phyloP scores from a whole-genome alignment of 2,329 filamentous ascomycete genomes.

The Diaporthe eres region DNA sequence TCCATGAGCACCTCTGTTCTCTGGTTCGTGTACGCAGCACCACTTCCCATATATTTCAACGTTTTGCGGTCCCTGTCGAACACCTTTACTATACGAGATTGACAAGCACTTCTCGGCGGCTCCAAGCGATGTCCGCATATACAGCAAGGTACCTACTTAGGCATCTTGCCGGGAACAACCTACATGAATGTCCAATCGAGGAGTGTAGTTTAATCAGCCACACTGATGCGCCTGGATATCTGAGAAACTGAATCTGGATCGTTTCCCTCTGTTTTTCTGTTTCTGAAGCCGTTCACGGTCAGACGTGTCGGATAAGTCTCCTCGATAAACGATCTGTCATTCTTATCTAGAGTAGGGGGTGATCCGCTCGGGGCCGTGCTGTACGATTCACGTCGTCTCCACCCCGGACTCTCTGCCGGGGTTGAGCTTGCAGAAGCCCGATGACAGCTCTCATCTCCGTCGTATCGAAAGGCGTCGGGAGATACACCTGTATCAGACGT shows the following conservation, averaged over 20 bases:
- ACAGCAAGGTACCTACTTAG: no score
- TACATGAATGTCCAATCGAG: no score
- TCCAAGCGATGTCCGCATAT: no score
- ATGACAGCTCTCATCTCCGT: background rate
- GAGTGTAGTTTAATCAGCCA: no score
- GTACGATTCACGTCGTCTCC: constrained; percentile 24
- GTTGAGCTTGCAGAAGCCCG: background rate
- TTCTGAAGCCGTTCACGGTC: background rate
- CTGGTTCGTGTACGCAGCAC: no score
- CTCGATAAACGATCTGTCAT: background rate
- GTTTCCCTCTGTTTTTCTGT: background rate
- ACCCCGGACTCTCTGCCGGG: background rate
- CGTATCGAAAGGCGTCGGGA: background rate
- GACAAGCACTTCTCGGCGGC: no score
- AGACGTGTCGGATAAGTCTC: background rate
- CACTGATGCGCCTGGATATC: background rate
- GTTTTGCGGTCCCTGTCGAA: no score
- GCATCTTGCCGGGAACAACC: no score
- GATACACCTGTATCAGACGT: background rate
- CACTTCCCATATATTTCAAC: no score
- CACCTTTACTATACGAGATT: no score
- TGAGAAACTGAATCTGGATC: no score
- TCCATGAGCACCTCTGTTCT: no score
- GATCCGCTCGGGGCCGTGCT: constrained; percentile 9
- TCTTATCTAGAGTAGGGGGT: constrained; percentile 2